Evolutionary conservation across 2,329 filamentous ascomycete genomes (phyloP).

Genomic region (Coniella vitis): DNA sequence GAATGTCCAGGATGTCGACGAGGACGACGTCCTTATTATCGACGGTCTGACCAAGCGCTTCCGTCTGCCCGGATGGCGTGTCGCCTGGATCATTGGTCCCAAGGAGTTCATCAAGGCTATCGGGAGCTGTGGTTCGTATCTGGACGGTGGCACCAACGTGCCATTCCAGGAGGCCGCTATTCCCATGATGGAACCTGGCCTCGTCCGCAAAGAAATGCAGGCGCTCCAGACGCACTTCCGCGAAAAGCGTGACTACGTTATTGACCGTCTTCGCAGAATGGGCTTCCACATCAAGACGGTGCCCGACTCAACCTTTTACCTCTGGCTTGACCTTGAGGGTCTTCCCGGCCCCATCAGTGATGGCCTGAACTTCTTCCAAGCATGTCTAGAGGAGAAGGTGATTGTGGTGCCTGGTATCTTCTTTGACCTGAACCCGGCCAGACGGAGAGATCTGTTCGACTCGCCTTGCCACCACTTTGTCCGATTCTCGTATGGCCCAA

Average conservation of each 20-base stretch:
- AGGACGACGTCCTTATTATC: constrained; percentile 88
- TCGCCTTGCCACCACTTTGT: constrained; percentile 91
- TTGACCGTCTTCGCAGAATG: constrained; percentile 72
- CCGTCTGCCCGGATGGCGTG: constrained; percentile 90
- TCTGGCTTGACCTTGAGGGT: constrained; percentile 63
- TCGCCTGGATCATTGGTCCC: constrained; percentile 91
- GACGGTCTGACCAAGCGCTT: constrained; percentile 96
- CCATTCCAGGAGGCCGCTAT: constrained; percentile 94
- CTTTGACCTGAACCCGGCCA: constrained; percentile 90
- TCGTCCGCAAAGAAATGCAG: constrained; percentile 79
- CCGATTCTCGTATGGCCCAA: constrained; percentile 75
- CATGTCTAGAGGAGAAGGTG: constrained; percentile 86
- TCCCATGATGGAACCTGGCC: constrained; percentile 79
- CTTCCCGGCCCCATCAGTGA: constrained; percentile 80
- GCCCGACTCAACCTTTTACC: constrained; percentile 90
- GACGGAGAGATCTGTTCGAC: constrained; percentile 86
- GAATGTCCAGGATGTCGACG: constrained; percentile 83
- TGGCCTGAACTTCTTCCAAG: constrained; percentile 94
- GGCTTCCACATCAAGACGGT: constrained; percentile 80
- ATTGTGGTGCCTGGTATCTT: constrained; percentile 97
- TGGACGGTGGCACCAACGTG: constrained; percentile 85
- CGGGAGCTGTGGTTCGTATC: constrained; percentile 84
- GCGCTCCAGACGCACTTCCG: constrained; percentile 85
- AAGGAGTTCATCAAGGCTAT: constrained; percentile 96
- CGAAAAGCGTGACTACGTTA: constrained; percentile 86